Base-by-base conservation (phyloP, 208 protist genomes). In the Trypanosoma avium region DNA sequence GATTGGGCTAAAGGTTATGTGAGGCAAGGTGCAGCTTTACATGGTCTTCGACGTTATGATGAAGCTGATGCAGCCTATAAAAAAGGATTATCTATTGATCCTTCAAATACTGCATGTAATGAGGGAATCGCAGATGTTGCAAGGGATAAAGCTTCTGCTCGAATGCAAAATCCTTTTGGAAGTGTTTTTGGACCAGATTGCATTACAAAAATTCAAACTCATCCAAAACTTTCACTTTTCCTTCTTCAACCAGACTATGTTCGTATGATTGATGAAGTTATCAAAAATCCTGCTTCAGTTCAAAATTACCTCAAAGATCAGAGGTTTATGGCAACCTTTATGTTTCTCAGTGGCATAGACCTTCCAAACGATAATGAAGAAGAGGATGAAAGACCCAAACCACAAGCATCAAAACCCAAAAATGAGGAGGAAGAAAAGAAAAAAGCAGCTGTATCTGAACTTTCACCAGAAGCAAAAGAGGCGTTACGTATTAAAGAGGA, bases 1-100 rank as follows among this genome's bases (percentile, higher is more conserved):
- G 84, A 86, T 33, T 98, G 93, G 91, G 82, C 76, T 5, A 98
- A 98, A 74, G 93, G 92, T 24, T 98, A 98, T 67, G 72, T 92
- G 12, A 81, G 97, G 46, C 81, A 87, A 38, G 95, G 88, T n/a
- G 88, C 88, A 19, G 93, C 97, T 2, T 75, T 97, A 8, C 90
- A 96, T 61, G 82, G 81, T 8, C 70, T 98, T 58, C 77, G 78
- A 19, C 79, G 85, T 38, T 90, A 88, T 55, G 73, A 81, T 13
- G 95, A 98, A 33, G 92, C 97, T 7, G 60, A 70, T 9, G 79
- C 61, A 0, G 78, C 85, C 24, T 97, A 96, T 53, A 53, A 97
- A 29, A 94, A 97, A 50, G 88, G 92, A 9, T 61, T 96, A 1
- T 49, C 69, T 42, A 46, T 89, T 40, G 92, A 97, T n/a, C 72